A percentile compares a stretch with the other conserved stretches of the same genome.
Evolutionary conservation across 345 rosid species (phyloP).

Genomic region (Hypericum perforatum): DNA sequence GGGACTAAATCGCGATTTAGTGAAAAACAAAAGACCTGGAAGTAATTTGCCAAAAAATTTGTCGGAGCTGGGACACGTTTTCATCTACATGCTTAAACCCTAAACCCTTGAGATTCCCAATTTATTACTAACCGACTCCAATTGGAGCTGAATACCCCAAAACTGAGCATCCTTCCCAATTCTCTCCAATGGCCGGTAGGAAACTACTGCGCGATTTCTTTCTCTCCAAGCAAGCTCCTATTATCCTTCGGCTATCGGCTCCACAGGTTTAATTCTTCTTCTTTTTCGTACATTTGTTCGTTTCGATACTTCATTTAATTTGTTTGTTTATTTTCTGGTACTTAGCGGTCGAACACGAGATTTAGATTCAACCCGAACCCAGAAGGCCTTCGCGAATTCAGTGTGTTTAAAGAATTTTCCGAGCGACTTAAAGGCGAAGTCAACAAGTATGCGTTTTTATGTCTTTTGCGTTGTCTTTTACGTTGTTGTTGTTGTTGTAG

Average conservation of each 20-base stretch:
- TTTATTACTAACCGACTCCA: no score
- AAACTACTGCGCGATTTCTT: conserved; percentile 67
- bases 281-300: conserved; percentile 9
- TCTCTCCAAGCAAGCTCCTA: conserved; percentile 33
- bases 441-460: conserved; percentile 32
- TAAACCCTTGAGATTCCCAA: no score
- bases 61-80: no score
- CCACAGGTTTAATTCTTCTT: conserved; percentile 28
- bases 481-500: not conserved
- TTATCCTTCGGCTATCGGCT: conserved; percentile 25
- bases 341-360: conserved; percentile 36
- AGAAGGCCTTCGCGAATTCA: conserved; percentile 39
- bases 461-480: not conserved
- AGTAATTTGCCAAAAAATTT: no score
- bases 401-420: conserved; percentile 74
- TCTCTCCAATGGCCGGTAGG: conserved; percentile 62
- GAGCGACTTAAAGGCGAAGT: conserved; percentile 71
- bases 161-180: not conserved
- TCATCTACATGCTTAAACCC: no score
- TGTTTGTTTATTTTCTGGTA: conserved; percentile 7
- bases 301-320: not conserved
- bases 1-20: no score
- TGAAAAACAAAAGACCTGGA: no score
- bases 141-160: no score
- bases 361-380: conserved; percentile 16